Evolutionary conservation across 148 eudicot genomes (phyloP).

Genomic region (Dysphania ambrosioides): DNA sequence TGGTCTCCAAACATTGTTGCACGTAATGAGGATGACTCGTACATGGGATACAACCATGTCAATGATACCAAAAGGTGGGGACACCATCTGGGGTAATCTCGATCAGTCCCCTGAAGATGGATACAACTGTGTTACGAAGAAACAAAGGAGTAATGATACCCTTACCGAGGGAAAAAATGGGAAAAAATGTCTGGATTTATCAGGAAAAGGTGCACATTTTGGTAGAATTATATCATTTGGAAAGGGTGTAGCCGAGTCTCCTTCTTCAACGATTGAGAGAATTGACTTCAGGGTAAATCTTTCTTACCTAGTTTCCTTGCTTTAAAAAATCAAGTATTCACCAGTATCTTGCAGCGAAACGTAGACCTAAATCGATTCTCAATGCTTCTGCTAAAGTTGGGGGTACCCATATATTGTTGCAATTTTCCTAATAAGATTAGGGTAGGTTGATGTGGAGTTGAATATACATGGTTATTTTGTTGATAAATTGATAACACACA

Average conservation of each 20-base stretch:
- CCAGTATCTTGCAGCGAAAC: neutral
- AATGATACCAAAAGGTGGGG: conserved; percentile 98
- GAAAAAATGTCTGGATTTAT: conserved; percentile 27
- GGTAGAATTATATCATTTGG: conserved; percentile 92
- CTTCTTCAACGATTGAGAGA: conserved; percentile 57
- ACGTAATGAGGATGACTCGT: conserved; percentile 89
- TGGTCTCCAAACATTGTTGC: conserved; percentile 72
- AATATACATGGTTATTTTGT: neutral
- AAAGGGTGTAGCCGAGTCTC: conserved; percentile 58
- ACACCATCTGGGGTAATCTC: conserved; percentile 94
- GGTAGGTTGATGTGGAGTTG: neutral
- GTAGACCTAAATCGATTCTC: neutral
- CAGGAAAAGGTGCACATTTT: conserved; percentile 48
- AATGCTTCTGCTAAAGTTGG: neutral
- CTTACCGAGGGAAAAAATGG: conserved; percentile 28
- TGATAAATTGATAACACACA: neutral
- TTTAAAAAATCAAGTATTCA: conserved; percentile 1
- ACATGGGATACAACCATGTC: conserved; percentile 99
- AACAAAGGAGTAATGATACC: conserved; percentile 41
- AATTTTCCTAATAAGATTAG: neutral
- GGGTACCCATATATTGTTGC: too few species aligned
- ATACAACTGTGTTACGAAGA: conserved; percentile 45
- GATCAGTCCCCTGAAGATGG: conserved; percentile 96
- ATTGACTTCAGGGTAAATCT: conserved; percentile 71
- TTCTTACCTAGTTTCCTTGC: conserved; percentile 12